phyloP scores from a whole-genome alignment of 805 yeast species.

The Wickerhamiella spandovensis region DNA sequence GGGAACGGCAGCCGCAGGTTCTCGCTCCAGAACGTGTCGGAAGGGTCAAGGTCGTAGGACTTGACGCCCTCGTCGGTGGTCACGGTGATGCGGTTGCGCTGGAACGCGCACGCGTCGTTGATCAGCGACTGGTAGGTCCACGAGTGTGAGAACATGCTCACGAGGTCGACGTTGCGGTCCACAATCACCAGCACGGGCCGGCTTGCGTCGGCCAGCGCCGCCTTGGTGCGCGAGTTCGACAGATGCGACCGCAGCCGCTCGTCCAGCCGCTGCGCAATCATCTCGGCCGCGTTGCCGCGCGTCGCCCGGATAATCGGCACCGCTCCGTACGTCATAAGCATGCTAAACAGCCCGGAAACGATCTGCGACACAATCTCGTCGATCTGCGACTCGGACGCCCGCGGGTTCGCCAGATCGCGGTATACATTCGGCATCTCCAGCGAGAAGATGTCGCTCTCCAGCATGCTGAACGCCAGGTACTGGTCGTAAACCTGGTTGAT shows the following conservation, averaged over 20 bases:
- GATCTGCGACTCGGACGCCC: constrained; percentile 62
- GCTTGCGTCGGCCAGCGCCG: constrained; percentile 23
- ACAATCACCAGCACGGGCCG: constrained; percentile 53
- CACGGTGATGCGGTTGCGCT: constrained; percentile 68
- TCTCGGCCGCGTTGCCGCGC: constrained; percentile 88
- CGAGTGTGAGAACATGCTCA: constrained; percentile 90
- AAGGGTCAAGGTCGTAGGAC: constrained; percentile 78
- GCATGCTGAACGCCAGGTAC: constrained; percentile 78
- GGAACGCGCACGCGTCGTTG: constrained; percentile 74
- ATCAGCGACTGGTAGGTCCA: constrained; percentile 98
- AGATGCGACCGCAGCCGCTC: constrained; percentile 74
- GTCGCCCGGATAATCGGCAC: constrained; percentile 89
- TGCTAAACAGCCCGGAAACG: constrained; percentile 69
- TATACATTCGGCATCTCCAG: constrained; percentile 57
- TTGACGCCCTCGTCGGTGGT: constrained; percentile 30
- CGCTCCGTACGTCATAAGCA: constrained; percentile 60
- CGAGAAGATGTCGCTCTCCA: constrained; percentile 84
- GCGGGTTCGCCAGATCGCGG: constrained; percentile 54
- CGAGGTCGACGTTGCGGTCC: constrained; percentile 81
- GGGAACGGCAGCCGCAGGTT: constrained; percentile 89
- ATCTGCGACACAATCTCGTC: constrained; percentile 52
- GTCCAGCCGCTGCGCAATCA: constrained; percentile 80
- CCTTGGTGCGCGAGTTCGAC: constrained; percentile 41
- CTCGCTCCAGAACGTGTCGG: constrained; percentile 81
- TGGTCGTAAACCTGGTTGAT: constrained; percentile 90